Base-by-base conservation (phyloP, 257 asterid species). In the Henckelia pumila region DNA sequence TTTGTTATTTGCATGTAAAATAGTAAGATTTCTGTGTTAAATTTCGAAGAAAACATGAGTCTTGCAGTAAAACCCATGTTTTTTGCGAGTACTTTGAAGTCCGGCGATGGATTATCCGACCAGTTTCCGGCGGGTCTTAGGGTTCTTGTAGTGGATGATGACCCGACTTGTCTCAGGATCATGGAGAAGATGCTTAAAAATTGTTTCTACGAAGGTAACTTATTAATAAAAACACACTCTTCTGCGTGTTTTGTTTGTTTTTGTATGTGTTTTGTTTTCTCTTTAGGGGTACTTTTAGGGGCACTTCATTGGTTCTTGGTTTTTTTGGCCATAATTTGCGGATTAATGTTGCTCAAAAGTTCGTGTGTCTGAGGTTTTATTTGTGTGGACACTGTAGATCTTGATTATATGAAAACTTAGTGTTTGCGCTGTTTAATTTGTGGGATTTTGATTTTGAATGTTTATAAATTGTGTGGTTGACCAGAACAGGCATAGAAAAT, bases 121-220 rank as follows among this genome's bases (percentile, higher is more conserved):
- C 76, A 83, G 70, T 83, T 80, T 58, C 88, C 88, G 66, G 81
- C 63, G 4, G 88, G 88, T 30, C 79, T 83, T 16, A 77, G 82
- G 32, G 88, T 83, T 3, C 86, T 83, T 37, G 81, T 78, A 26
- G 86, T 81, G 61, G 89, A 81, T 64, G 86, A 84, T 66, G 85
- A 84, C 68, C 83, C 72, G 10, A 75, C 79, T 59, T 79, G 85
- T 55, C 78, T 84, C 59, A 67, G n/a, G 78, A 79, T 76, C 78
- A 70, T 84, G 71, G 85, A 81, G 68, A 73, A 70, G 64, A 76
- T 81, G 83, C 85, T 81, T 6, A 61, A 21, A 60, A 73, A 73
- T 52, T 84, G 89, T 58, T 77, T 13, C 29, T 84, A 80, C 68
- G 73, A 85, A 69, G 83, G 84, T 84, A 64, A 23, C 32, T 21